Evolutionary conservation across 2,329 filamentous ascomycete genomes (phyloP).

Genomic region (Xylariaceae sp.): DNA sequence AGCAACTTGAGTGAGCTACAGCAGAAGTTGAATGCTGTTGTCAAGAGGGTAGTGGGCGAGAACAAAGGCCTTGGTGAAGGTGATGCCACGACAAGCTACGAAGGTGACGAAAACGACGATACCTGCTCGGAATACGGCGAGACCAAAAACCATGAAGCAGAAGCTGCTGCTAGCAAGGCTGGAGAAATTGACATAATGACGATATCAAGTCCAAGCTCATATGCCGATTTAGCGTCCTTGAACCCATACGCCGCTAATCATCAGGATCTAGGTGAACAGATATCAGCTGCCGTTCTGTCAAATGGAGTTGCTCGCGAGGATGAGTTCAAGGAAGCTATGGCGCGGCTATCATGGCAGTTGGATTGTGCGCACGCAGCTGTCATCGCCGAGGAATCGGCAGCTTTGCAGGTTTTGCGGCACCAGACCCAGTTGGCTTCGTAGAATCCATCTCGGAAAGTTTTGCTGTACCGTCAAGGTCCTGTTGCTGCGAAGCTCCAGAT

Average conservation of each 20-base stretch:
- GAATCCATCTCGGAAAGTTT: too few relatives aligned
- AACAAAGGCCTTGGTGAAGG: too few relatives aligned
- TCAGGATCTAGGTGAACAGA: neutral
- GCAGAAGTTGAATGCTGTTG: neutral
- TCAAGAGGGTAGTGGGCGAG: neutral
- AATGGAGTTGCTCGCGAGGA: neutral
- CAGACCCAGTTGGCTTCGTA: too few relatives aligned
- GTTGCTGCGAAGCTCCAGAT: too few relatives aligned
- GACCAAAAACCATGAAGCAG: neutral
- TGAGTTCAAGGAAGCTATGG: neutral
- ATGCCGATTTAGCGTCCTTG: conserved; percentile 16
- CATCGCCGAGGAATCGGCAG: conserved; percentile 8
- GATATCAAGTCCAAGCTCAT: conserved; percentile 20
- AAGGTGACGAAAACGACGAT: conserved; percentile 10
- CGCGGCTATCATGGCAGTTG: neutral
- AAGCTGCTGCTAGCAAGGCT: too few relatives aligned
- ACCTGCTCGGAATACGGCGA: conserved; percentile 20
- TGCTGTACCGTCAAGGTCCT: too few relatives aligned
- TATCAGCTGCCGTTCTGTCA: neutral
- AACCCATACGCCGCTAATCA: conserved; percentile 21
- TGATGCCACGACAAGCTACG: too few relatives aligned
- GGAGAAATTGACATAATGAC: too few relatives aligned
- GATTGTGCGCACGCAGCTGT: conserved; percentile 10
- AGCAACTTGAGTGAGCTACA: neutral
- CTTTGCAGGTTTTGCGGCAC: conserved; percentile 8